Percentiles rank a stretch among this genome's conserved stretches.
These are phyloP conservation scores for Mycena pura DNA, from an alignment of 768 basidiomycete genomes.

Conservation along the genomic window DNA sequence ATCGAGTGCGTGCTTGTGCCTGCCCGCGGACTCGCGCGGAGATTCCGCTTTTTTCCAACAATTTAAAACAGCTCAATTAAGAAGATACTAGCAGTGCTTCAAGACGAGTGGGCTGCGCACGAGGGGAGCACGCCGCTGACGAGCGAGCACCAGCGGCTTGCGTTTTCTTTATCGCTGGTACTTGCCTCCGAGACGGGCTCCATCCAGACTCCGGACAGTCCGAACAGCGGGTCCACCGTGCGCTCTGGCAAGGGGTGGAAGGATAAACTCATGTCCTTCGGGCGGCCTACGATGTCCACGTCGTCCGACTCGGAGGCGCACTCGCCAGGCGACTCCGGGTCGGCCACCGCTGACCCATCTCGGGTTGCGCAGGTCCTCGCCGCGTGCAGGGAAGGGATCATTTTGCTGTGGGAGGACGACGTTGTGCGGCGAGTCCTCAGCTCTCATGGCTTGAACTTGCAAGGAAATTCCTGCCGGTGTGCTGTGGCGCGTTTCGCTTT, in stretches of 20 bases:
- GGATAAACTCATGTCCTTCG: too few relatives aligned
- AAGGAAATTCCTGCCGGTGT: conserved; percentile 59
- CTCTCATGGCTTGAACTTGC: conserved; percentile 46
- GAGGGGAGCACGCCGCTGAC: background rate
- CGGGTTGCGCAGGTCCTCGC: conserved; percentile 37
- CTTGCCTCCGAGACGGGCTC: conserved; percentile 54
- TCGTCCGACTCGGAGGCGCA: too few relatives aligned
- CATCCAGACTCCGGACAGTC: too few relatives aligned
- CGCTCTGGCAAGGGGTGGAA: too few relatives aligned
- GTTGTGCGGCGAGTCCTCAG: conserved; percentile 48
- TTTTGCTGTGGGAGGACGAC: conserved; percentile 54
- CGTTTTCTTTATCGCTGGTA: conserved; percentile 35
- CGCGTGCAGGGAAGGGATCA: conserved; percentile 50
- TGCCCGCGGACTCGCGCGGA: too few relatives aligned
- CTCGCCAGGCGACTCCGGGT: too few relatives aligned
- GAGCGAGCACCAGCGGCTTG: conserved; percentile 6
- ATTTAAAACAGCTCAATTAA: conserved; percentile 45
- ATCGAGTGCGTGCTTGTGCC: conserved; percentile 41
- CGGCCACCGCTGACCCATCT: conserved; percentile 31
- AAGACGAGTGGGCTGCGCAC: conserved; percentile 35
- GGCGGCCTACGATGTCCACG: too few relatives aligned
- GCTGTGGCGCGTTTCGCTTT: conserved; percentile 28
- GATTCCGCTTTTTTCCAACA: background rate
- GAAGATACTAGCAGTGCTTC: conserved; percentile 48
- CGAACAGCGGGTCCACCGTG: too few relatives aligned